Evolutionary conservation across 768 basidiomycete species (phyloP), one percentile per base, ranked within the genome.

Genomic region (Bullera alba): DNA sequence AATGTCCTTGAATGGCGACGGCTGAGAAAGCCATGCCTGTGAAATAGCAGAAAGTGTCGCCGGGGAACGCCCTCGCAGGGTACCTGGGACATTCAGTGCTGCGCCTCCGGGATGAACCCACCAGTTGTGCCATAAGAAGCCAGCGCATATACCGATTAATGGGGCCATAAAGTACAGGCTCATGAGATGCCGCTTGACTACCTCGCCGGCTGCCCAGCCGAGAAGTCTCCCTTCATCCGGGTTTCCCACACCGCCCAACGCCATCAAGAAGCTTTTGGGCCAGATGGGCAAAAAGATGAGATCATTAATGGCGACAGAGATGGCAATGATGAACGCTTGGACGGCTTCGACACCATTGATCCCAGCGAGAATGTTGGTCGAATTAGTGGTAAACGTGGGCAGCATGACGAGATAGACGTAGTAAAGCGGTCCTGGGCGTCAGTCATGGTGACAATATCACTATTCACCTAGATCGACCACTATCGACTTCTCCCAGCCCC

Each of bases 1-100:
- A 96, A 72, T 99, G 95, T 0, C 86, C 90, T 65, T 95, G 88
- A 56, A 99, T 96, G 21, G 90, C 92, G 27, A 93, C 91, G 7
- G 95, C 92, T 0, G 95, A 85, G 70, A 99, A 97, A 3, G 95
- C 89, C 95, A 99, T 99, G 53, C 95, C 95, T 0, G 90, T 82
- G 34, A 96, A 83, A 75, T 99, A 99, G 73, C 95, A 99, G 26
- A 99, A 79, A 3, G 95, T 99, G 70, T 99, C 95, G 2, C 95
- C 95, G 0, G 91, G 87, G 68, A 97, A 99, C 0, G 81, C 89
- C 19, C 85, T 80, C 8, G 95, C 91, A 5, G 95, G 95, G 70
- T 93, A 97, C 91, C 93, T 96, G 63, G 12, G 21, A 8, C 25
- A 19, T 17, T 21, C 34, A 36, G 27, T 8, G 36, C 14, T 1